Base-by-base conservation (phyloP, 495 filamentous ascomycete species). In the Xanthoparmelia taractica region DNA sequence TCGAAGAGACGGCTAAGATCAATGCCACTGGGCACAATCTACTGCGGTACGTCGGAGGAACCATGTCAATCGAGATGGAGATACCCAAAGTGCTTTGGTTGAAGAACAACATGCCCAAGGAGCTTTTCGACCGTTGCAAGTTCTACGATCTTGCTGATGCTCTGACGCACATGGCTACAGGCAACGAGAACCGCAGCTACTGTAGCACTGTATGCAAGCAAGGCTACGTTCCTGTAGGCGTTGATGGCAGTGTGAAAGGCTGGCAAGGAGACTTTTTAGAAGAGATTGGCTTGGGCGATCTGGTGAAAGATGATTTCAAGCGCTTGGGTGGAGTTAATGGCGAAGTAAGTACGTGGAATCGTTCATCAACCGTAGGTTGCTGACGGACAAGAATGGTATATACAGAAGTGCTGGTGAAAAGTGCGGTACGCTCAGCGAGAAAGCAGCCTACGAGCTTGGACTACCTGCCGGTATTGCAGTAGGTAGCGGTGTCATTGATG, bases 31-130 rank as follows among this genome's bases (percentile, higher is more conserved):
- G 86, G 57, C 94, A 97, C 77, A 90, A 91, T 67, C 79, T 98
- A n/a, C 82, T 98, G 41, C 86, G 89, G 57, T 98, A 97, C 73
- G 93, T 98, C 8, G 94, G 94, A 55, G 93, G 94, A 45, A 92
- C 84, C 68, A 97, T 98, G 94, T 95, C 89, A 69, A 89, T 96
- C 67, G 94, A 98, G 78, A 98, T 98, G 94, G 94, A 98, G 72
- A 91, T 97, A 33, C 94, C 94, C 31, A 98, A 98, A 71, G 90
- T 96, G 2, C 79, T 97, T 31, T 98, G 94, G 94, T 77, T 98
- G 67, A 97, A 97, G 80, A 94, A 95, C 71, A 80, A 97, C 74
- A 97, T 98, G 94, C 89, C 94, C n/a, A 79, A 85, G 58, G 90
- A 94, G 61, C 78, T 93, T 17, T 98, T 96, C 71, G 84, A 85